A percentile compares a stretch with the other conserved stretches of the same genome.
These are phyloP conservation scores for Plenodomus lindquistii DNA, from an alignment of 2,329 filamentous ascomycete species.

Conservation along the genomic window DNA sequence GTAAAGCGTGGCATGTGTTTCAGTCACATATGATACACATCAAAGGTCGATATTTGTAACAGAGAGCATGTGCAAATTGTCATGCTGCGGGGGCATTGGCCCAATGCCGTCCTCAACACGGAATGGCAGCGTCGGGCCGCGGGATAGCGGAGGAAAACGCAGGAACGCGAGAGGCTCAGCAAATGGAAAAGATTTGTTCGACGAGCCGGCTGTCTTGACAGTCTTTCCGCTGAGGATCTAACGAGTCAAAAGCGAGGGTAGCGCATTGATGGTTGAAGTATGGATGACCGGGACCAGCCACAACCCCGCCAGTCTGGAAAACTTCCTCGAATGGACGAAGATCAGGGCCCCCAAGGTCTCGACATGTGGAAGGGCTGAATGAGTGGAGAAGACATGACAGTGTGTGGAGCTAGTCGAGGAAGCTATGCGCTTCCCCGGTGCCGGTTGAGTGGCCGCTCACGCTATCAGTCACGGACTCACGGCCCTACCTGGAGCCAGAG, in stretches of 20 bases:
- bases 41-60: background rate
- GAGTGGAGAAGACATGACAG: constrained; percentile 29
- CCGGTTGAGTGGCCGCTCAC: constrained; percentile 34
- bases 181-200: constrained; percentile 4
- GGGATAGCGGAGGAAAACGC: constrained; percentile 11
- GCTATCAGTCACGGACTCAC: constrained; percentile 21
- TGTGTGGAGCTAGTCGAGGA: constrained; percentile 36
- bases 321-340: constrained; percentile 34
- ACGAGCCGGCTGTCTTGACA: constrained; percentile 13
- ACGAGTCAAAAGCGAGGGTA: constrained; percentile 23
- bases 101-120: constrained; percentile 8
- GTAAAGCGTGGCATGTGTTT: constrained; percentile 20
- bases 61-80: constrained; percentile 8
- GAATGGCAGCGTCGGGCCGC: constrained; percentile 12
- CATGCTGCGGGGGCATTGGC: constrained; percentile 7
- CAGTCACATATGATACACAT: constrained; percentile 4
- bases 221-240: constrained; percentile 8
- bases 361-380: constrained; percentile 43
- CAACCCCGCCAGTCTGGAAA: constrained; percentile 32
- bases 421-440: constrained; percentile 46
- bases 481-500: constrained; percentile 4
- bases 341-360: constrained; percentile 39
- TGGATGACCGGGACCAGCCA: constrained; percentile 23
- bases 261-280: constrained; percentile 15
- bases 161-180: constrained; percentile 14